Base-by-base conservation (phyloP, 2,329 filamentous ascomycete genomes). In the Aspergillus fijiensis region DNA sequence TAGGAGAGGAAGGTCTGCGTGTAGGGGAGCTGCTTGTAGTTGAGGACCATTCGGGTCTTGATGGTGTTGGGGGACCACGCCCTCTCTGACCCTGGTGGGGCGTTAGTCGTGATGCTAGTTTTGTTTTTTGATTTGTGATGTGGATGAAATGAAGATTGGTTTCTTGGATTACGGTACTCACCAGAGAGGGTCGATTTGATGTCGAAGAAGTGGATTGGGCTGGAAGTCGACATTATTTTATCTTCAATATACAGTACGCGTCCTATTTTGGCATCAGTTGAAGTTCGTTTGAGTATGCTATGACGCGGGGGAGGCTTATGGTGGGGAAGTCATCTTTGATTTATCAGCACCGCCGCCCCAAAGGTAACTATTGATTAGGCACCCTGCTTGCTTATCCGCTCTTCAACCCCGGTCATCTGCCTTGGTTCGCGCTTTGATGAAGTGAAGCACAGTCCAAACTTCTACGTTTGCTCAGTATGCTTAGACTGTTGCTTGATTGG, bases 171-270 rank as follows among this genome's bases (percentile, higher is more conserved):
- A 42, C 4, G 23, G 4, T 23, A 23, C 52, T 29, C 33, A 71
- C 68, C 68, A 49, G 66, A 63, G 10, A 72, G 61, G 49, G 61
- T 62, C 11, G 69, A 72, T 23, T 29, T 52, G 49, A 74, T 61
- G 59, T 74, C 72, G 60, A 74, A 73, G 60, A 74, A 68, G 53
- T 74, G 72, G 16, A 74, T 65, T 1, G 69, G 67, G 27, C 35
- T 35, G 16, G 48, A 16, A n/a, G 31, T 39, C 5, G 51, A 11
- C 51, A 52, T 52, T 21, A 2, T 35, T 35, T 35, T 16, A 16
- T 35, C 12, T 16, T 35, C 11, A 4, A 16, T 12, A 16, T 35
- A 35, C 33, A 35, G 33, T 35, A 35, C 14, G 33, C 12, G 12
- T 16, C 33, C 14, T 12, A 35, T 5, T 29, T 16, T 35, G 33